Percentiles rank a stretch among this genome's conserved stretches.
Conservation (phyloP, 140 eudicot species). For the Ambrosia hybrid region DNA sequence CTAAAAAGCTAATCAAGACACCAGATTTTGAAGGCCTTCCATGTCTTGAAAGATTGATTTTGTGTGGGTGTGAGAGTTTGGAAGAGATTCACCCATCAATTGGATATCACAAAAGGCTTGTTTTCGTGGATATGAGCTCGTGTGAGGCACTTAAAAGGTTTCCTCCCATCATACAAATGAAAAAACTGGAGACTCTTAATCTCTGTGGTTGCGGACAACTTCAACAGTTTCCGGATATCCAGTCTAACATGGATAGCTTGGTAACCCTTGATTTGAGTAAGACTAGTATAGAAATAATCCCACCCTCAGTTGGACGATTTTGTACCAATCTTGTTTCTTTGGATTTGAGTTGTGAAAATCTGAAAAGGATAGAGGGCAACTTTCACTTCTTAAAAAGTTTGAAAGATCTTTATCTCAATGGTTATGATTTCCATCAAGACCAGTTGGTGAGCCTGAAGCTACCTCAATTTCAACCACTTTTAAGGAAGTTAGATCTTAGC, state of each 20-base stretch:
- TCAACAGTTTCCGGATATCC: too few relatives aligned
- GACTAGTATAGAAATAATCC: neutral
- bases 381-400: neutral
- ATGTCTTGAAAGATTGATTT: constrained; percentile 12
- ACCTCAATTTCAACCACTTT: neutral
- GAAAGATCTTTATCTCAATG: neutral
- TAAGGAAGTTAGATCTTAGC: neutral
- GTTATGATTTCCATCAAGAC: neutral
- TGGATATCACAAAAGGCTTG: neutral
- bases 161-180: too few relatives aligned
- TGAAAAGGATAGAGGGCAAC: neutral
- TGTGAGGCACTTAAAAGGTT: too few relatives aligned
- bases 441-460: neutral
- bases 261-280: neutral
- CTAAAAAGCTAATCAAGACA: neutral
- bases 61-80: accelerated
- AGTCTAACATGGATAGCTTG: too few relatives aligned
- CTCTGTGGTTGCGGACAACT: too few relatives aligned
- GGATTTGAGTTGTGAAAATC: neutral
- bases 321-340: constrained; percentile 5
- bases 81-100: constrained; percentile 18
- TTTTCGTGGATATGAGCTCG: neutral
- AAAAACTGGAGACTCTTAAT: too few relatives aligned
- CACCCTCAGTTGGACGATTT: neutral
- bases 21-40: constrained; percentile 11